Evolutionary conservation across 1,284 basidiomycete species (phyloP), one percentile per base, ranked within the genome.

Genomic region (Termitomyces sp.): DNA sequence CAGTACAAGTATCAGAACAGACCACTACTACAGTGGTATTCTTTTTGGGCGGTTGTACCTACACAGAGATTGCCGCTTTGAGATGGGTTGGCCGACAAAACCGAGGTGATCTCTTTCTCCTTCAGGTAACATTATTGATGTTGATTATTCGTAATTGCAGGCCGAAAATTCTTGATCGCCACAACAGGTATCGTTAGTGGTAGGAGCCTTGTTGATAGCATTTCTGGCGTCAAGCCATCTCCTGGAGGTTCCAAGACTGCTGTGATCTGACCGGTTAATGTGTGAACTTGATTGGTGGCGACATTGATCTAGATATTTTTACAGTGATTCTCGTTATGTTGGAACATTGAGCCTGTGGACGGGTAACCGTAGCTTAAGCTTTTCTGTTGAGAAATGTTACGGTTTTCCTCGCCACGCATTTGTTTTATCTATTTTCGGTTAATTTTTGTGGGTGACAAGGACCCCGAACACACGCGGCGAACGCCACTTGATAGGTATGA

Each of bases 21-120:
- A 71, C 80, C 4, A 84, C 81, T 3, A 97, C 89, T 3, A 97
- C 93, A 1, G 81, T 97, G 19, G 91, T 99, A 9, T 97, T 97
- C 72, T 98, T 98, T 81, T 73, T 99, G n/a, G 97, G 97, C 33
- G 97, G 97, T 3, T 95, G 95, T 67, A 99, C 97, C 5, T 97
- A 91, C 64, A 95, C 96, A 6, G 97, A 99, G 73, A 91, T 99
- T 50, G 87, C 95, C 18, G 95, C 96, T 8, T 68, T 99, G 60
- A 78, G 97, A 64, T 97, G 93, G 88, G 88, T 96, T 68, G 80
- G 83, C 55, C 79, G 83, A 61, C 91, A 93, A 67, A 86, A 86
- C 58, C 80, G 80, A 74, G 91, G 93, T 81, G 60, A 37, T 28
- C 14, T 24, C 62, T 72, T 68, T 58, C 13, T 41, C 43, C 43